Conservation (phyloP, 495 filamentous ascomycete genomes). For the Lichina pygmaea region DNA sequence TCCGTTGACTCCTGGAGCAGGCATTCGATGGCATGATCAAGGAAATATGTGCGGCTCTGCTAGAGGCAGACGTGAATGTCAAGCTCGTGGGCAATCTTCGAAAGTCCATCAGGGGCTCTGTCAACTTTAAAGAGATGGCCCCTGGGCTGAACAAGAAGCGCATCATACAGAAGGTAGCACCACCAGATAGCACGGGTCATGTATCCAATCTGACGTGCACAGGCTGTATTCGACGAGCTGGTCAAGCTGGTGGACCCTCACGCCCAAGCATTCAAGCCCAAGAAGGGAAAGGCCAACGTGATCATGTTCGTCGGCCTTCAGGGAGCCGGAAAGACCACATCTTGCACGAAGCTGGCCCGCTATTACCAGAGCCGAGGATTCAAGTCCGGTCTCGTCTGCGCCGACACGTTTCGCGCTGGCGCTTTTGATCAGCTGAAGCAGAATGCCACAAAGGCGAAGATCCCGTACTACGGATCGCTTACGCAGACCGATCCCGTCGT, state of each 20-base stretch:
- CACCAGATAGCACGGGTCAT: background rate
- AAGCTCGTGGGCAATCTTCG: slow-evolving; percentile 77
- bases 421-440: slow-evolving; percentile 98
- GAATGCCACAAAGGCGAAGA: slow-evolving; percentile 95
- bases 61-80: slow-evolving; percentile 92
- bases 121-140: slow-evolving; percentile 81
- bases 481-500: slow-evolving; percentile 89
- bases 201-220: slow-evolving; percentile 1
- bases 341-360: slow-evolving; percentile 87
- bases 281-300: slow-evolving; percentile 84
- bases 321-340: slow-evolving; percentile 91
- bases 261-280: slow-evolving; percentile 84
- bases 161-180: slow-evolving; percentile 53
- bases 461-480: slow-evolving; percentile 88
- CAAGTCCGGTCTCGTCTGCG: slow-evolving; percentile 83
- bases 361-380: slow-evolving; percentile 90
- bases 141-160: slow-evolving; percentile 90
- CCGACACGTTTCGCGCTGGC: slow-evolving; percentile 93
- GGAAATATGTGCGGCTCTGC: slow-evolving; percentile 76
- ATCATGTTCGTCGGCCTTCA: slow-evolving; percentile 99
- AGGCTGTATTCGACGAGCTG: slow-evolving; percentile 83
- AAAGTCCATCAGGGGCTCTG: slow-evolving; percentile 68
- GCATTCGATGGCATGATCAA: slow-evolving; percentile 96
- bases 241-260: slow-evolving; percentile 90
- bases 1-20: slow-evolving; percentile 16